Percentiles rank a stretch among this genome's conserved stretches.
These are phyloP conservation scores for Coemansia sp. DNA, from an alignment of 192 early-diverging fungal genomes.

Conservation along the genomic window DNA sequence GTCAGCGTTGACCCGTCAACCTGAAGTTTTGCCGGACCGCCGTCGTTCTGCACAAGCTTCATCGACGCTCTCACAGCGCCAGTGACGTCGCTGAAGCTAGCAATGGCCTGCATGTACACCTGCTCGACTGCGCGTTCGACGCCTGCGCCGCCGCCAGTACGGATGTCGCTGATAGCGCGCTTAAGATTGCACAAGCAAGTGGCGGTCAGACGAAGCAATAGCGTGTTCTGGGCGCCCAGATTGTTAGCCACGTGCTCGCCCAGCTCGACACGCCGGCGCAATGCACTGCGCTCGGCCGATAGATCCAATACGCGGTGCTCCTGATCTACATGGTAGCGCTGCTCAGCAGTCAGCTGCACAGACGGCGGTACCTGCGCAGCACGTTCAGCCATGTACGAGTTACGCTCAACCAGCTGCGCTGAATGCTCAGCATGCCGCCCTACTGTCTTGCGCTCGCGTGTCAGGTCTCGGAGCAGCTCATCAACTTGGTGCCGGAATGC, in stretches of 20 bases:
- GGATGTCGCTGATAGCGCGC: conserved; percentile 18
- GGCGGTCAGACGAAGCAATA: conserved; percentile 38
- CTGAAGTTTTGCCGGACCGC: conserved; percentile 35
- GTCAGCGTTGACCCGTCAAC: conserved; percentile 36
- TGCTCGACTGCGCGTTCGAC: conserved; percentile 28
- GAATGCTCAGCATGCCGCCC: conserved; percentile 48
- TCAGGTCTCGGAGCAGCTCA: conserved; percentile 42
- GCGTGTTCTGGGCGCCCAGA: conserved; percentile 32
- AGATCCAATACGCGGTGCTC: conserved; percentile 46
- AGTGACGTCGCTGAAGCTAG: conserved; percentile 43
- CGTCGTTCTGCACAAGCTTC: conserved; percentile 28
- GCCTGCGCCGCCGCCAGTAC: neutral
- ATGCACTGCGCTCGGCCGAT: conserved; percentile 43
- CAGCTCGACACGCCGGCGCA: conserved; percentile 43
- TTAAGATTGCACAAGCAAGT: conserved; percentile 41
- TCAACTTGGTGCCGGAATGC: conserved; percentile 41
- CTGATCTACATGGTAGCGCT: conserved; percentile 50
- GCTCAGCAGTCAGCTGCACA: conserved; percentile 50
- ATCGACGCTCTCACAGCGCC: conserved; percentile 31
- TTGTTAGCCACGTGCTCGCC: conserved; percentile 31
- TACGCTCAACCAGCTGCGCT: conserved; percentile 36
- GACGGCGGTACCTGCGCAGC: conserved; percentile 39
- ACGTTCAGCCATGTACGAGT: conserved; percentile 38
- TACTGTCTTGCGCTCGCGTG: conserved; percentile 40
- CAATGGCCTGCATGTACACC: conserved; percentile 52